Conservation (phyloP, 768 basidiomycete species). For the Sistotremastrum niveocremeum region DNA sequence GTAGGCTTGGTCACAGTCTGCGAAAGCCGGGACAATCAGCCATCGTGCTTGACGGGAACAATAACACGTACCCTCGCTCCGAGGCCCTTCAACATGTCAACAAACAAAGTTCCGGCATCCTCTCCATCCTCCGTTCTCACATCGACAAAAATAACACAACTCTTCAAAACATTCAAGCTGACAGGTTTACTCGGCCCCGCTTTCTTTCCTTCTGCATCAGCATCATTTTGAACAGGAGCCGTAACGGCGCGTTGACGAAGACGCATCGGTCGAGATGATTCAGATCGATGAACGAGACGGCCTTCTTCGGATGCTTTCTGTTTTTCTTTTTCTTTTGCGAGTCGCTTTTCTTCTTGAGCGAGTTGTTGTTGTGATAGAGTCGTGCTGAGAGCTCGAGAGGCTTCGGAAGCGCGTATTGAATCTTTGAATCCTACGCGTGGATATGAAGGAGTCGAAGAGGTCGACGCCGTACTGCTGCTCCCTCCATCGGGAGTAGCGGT, state of each 20-base stretch:
- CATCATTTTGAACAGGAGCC: not conserved
- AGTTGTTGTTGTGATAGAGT: too few relatives aligned
- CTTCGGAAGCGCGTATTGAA: too few relatives aligned
- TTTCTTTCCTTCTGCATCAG: not conserved
- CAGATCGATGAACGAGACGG: too few relatives aligned
- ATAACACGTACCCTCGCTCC: slow-evolving; percentile 58
- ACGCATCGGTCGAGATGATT: too few relatives aligned
- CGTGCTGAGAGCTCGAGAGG: too few relatives aligned
- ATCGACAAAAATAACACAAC: slow-evolving; percentile 76
- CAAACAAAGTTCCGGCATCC: slow-evolving; percentile 67
- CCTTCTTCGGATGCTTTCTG: too few relatives aligned
- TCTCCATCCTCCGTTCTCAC: slow-evolving; percentile 63
- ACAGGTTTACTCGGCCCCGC: slow-evolving; percentile 2
- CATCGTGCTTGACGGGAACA: not conserved
- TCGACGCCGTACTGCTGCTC: too few relatives aligned
- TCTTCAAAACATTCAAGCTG: slow-evolving; percentile 44
- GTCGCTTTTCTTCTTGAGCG: too few relatives aligned
- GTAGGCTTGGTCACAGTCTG: slow-evolving; percentile 55
- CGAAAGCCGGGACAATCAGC: not conserved
- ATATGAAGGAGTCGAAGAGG: too few relatives aligned
- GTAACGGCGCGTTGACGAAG: not conserved
- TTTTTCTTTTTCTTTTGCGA: too few relatives aligned
- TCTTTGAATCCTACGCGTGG: too few relatives aligned
- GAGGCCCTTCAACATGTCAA: slow-evolving; percentile 66
- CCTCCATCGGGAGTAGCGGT: too few relatives aligned